Base-by-base conservation (phyloP, 1,139 yeast species). In the Yamadazyma pseudoaaseri region DNA sequence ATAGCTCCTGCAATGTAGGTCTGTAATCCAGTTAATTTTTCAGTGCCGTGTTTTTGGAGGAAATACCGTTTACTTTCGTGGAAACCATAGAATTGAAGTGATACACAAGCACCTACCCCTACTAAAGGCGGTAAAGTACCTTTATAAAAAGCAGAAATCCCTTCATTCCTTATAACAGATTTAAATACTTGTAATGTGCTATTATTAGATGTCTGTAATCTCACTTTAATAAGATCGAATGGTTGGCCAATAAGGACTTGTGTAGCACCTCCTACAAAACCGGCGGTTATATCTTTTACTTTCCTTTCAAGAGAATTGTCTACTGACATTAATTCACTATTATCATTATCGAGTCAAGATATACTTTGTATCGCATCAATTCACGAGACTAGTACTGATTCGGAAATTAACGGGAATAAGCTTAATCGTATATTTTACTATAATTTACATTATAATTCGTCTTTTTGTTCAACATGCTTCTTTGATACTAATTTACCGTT, bases 231-330 rank as follows among this genome's bases (percentile, higher is more conserved):
- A 41, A 81, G 66, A 54, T 81, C 87, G 35, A 82, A 81, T 7
- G 87, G 87, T 52, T 81, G 89, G 7, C 89, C 89, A 17, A 82
- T 80, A 27, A 82, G 63, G 3, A 82, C 89, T 55, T 82, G 90
- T 0, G 83, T 81, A 13, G 85, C 75, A 38, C 76, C 76, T 2
- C 76, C 76, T 5, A 70, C 57, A 42, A 70, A 70, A 2, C 76
- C 76, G 2, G 76, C 75, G 4, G 69, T 54, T 51, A 79, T 70
- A 48, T 81, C 89, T 48, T 81, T 81, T 26, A 61, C 67, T 49
- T 81, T 81, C 35, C 89, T 60, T 4, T 69, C 43, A 30, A 76
- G 39, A 4, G 83, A 76, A 17, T 62, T 62, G 49, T 80, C 87
- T 4, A 76, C 58, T 18, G 36, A 29, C 29, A 33, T 32, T 5